Evolutionary conservation across 2,329 filamentous ascomycete species (phyloP), one percentile per base, ranked within the genome.

Genomic region (Chrysoporthe deuterocubensis): DNA sequence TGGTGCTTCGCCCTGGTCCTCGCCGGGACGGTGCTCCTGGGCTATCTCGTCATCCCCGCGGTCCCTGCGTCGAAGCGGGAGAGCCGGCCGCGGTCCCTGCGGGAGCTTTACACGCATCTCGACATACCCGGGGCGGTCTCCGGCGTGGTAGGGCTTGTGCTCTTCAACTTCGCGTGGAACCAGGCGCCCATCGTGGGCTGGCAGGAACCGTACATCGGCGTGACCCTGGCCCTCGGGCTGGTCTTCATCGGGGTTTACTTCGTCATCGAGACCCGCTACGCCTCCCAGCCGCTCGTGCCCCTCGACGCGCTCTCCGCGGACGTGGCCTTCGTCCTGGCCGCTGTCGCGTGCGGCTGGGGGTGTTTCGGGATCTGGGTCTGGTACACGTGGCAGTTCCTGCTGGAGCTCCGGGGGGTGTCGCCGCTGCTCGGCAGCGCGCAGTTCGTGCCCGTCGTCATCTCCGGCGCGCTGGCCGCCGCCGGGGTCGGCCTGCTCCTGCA

Each of bases 101-200:
- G 62, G 34, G 66, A 60, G 4, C 48, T 67, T 0, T 67, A 75
- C 52, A 48, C 67, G 18, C 70, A 71, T 6, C 70, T 76, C 14
- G 75, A 77, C 59, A 61, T 75, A 6, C 67, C 72, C 7, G 75
- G 74, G 9, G 70, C 70, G 1, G 9, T 72, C 4, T 57, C 69
- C 1, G 86, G 86, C 3, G 80, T 88, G 43, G 76, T 78, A 0
- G 84, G 80, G 0, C 78, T 89, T 43, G 78, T 87, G 1, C 75
- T 89, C 8, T 77, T 88, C 73, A 88, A 88, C 72, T 82, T 88
- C 67, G 83, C 85, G 1, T 88, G 85, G 84, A 88, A 88, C 71
- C 85, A 88, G 72, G 85, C 83, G 0, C 81, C 83, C 0, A 76
- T 84, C 0, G 83, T 82, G 14, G 84, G 84, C 1, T 89, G 86